Evolutionary conservation across 1,284 basidiomycete species (phyloP).

Genomic region (Cryptococcus depauperatus): DNA sequence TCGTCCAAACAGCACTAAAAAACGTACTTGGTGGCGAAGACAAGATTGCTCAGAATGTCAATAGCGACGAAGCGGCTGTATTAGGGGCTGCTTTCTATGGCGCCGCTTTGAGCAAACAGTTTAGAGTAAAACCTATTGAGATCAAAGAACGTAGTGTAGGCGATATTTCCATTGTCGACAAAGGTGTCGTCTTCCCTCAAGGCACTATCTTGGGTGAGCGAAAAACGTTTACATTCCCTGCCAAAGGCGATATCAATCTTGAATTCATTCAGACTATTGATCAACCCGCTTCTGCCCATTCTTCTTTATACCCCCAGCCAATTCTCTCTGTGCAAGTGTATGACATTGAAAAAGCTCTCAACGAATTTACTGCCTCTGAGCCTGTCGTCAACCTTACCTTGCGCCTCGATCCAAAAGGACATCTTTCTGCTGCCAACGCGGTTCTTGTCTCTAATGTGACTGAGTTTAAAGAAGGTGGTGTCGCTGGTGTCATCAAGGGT

Average conservation of each 20-base stretch:
- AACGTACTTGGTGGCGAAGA: slow-evolving; percentile 64
- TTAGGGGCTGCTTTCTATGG: slow-evolving; percentile 91
- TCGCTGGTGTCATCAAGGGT: slow-evolving; percentile 69
- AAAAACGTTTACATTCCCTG: slow-evolving; percentile 74
- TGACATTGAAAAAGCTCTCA: slow-evolving; percentile 29
- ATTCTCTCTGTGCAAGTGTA: slow-evolving; percentile 27
- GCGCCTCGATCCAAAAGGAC: slow-evolving; percentile 71
- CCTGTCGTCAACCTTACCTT: slow-evolving; percentile 68
- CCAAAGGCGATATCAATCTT: slow-evolving; percentile 62
- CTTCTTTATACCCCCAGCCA: slow-evolving; percentile 4
- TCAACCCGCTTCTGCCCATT: slow-evolving; percentile 51
- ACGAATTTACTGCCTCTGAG: slow-evolving; percentile 37
- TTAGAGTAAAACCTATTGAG: slow-evolving; percentile 92
- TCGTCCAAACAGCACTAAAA: slow-evolving; percentile 77
- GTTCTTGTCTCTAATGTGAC: slow-evolving; percentile 55
- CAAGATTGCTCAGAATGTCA: slow-evolving; percentile 86
- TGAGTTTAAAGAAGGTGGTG: slow-evolving; percentile 67
- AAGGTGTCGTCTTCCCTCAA: slow-evolving; percentile 58
- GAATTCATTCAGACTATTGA: slow-evolving; percentile 48
- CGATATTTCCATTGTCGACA: slow-evolving; percentile 45
- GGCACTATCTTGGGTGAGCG: slow-evolving; percentile 67
- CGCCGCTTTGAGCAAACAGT: slow-evolving; percentile 78
- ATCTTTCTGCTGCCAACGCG: slow-evolving; percentile 63
- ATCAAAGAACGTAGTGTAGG: slow-evolving; percentile 64
- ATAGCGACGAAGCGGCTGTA: slow-evolving; percentile 93